Base-by-base conservation (phyloP, 2,329 filamentous ascomycete genomes). In the Juglanconis oblonga region DNA sequence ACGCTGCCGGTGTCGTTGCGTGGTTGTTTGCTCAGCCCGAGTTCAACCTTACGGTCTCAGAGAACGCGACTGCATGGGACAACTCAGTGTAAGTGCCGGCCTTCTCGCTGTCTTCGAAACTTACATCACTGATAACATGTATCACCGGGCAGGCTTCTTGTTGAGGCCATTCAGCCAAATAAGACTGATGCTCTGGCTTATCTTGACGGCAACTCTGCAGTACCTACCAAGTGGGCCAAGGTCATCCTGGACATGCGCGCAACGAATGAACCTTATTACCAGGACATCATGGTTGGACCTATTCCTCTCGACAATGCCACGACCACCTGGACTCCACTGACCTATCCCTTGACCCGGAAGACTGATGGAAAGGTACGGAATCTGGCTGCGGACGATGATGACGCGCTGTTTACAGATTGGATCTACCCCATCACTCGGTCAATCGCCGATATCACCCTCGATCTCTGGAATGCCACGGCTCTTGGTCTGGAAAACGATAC, bases 271-370 rank as follows among this genome's bases (percentile, higher is more conserved):
- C 69, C 78, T 0, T 70, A 73, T 42, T 75, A 74, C 24, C 70
- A 74, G 32, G 75, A 83, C 58, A 77, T 81, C 62, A 67, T 79
- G 50, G 76, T 83, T 14, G 81, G 81, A 0, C 81, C 81, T 14
- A 66, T 84, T 31, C 80, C 80, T 3, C 68, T 80, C 45, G 69
- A 71, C 31, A 58, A 77, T 44, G 68, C 69, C 1, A 77, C 75
- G 0, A 73, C 72, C 0, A 66, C 66, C 1, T 73, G 74, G 57
- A 60, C 73, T 52, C 76, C 76, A 5, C 70, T 81, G 4, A 71
- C 73, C 29, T 81, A 76, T 57, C 70, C 73, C 1, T 78, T 75
- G 65, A 79, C 73, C 13, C 75, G 74, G 62, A 69, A 73, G 59
- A 74, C 71, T 5, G 66, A 67, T 7, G 73, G 76, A 38, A 72